Evolutionary conservation across 371 early-diverging fungal genomes (phyloP), one percentile per base, ranked within the genome.

Genomic region (Mucor sp.): DNA sequence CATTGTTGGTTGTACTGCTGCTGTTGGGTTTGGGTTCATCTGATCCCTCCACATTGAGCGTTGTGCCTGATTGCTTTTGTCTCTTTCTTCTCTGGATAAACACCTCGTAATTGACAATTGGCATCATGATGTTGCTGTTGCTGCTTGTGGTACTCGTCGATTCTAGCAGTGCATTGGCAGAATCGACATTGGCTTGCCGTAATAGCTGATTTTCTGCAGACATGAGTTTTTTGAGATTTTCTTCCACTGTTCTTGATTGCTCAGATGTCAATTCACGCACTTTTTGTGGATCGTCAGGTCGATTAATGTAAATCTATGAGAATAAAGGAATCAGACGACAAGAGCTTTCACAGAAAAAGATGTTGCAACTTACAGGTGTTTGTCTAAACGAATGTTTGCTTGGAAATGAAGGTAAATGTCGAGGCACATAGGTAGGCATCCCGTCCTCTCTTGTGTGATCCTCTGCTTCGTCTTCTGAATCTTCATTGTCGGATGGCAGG

Each of bases 221-320:
- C 84, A 86, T 86, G 12, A 88, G 62, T 37, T 82, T 79, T 59
- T 88, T 88, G 58, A 88, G 60, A 44, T 88, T 88, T 21, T 85
- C 85, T 69, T 88, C 88, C 6, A 88, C 88, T 30, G 85, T 80
- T 33, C 88, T 78, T 17, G 88, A 86, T 77, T 88, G 88, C 33
- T 88, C 85, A 23, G 87, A 84, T 44, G 85, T 88, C 19, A 88
- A 69, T 55, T 86, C 87, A 21, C 88, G 73, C 25, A 88, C 85
- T 55, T 74, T 81, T 79, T 86, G 88, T 25, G 85, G 85, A 69
- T 88, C 86, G 27, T 83, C 83, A 15, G 88, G 86, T 59, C 88
- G 76, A 39, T 81, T 71, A 28, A 86, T 84, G 69, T 84, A 88
- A 3, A 88, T 82, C 88, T 88, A 66, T 4, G n/a, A n/a, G n/a